These are phyloP conservation scores for Ambispora gerdemannii DNA, from an alignment of 192 early-diverging fungal species.

Conservation along the genomic window DNA sequence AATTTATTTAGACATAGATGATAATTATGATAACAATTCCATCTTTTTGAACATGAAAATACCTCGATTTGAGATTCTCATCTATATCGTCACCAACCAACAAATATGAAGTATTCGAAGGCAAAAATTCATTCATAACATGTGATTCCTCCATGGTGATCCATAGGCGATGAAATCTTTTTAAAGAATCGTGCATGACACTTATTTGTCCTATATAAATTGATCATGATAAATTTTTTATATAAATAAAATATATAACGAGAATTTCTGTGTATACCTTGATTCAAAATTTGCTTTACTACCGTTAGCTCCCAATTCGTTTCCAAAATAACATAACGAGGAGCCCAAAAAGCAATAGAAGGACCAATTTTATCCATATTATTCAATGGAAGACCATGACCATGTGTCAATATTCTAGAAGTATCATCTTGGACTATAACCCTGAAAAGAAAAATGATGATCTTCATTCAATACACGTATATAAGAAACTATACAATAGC, in stretches of 20 bases:
- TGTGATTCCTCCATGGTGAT: slow-evolving; percentile 25
- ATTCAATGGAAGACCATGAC: slow-evolving; percentile 16
- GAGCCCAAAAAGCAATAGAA: slow-evolving; percentile 27
- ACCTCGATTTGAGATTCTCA: slow-evolving; percentile 8
- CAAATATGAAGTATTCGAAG: not conserved
- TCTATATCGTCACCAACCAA: not conserved
- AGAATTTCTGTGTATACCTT: slow-evolving; percentile 15
- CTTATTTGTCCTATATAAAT: not conserved
- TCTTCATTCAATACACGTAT: not conserved
- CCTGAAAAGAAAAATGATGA: not conserved
- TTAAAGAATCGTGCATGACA: not conserved
- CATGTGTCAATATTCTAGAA: not conserved
- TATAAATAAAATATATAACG: not conserved
- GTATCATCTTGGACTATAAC: not conserved
- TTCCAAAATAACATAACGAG: slow-evolving; percentile 1
- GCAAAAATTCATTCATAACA: not conserved
- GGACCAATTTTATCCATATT: slow-evolving; percentile 18
- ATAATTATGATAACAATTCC: not conserved
- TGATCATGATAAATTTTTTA: not conserved
- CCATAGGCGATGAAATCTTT: slow-evolving; percentile 21
- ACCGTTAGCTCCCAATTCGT: slow-evolving; percentile 14
- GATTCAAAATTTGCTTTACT: not conserved
- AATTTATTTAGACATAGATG: not conserved
- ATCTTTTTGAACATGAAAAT: not conserved
- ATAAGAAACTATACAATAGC: not conserved